phyloP scores from a whole-genome alignment of 139 green algal species.

The Picochlorum sp. region DNA sequence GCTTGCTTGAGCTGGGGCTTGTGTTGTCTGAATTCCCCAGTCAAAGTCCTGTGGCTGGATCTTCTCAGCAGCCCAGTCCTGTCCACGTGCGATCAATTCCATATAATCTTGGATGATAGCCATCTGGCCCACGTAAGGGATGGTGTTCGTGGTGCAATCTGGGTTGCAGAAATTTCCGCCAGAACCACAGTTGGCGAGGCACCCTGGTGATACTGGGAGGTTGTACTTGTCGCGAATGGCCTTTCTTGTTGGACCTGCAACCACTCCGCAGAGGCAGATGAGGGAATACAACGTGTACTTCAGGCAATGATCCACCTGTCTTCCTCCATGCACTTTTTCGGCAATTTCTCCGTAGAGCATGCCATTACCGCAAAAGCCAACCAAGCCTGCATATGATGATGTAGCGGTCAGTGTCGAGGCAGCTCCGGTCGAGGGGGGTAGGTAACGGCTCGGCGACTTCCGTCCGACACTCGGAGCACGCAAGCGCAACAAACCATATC shows the following conservation, averaged over 20 bases:
- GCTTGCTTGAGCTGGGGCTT: neutral
- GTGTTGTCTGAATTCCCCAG: conserved; percentile 3
- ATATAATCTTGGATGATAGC: conserved; percentile 1
- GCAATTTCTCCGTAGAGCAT: conserved; percentile 7
- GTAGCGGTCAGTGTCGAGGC: neutral
- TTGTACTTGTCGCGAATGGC: conserved; percentile 2
- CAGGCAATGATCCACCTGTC: conserved; percentile 6
- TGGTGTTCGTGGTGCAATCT: conserved; percentile 12
- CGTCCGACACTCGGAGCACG: too few relatives aligned
- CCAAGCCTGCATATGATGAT: conserved; percentile 6
- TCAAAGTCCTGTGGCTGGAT: conserved; percentile 8
- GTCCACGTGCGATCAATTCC: neutral
- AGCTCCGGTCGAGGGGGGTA: too few relatives aligned
- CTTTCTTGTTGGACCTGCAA: conserved; percentile 8
- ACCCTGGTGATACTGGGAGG: neutral
- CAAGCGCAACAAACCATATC: too few relatives aligned
- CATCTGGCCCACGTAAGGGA: neutral
- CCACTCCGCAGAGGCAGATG: conserved; percentile 9
- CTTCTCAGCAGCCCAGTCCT: neutral
- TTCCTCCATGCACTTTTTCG: conserved; percentile 3
- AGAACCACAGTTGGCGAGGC: neutral
- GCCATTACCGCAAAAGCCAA: conserved; percentile 8
- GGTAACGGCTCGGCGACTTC: too few relatives aligned
- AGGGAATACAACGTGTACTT: conserved; percentile 8
- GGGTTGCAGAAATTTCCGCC: neutral